Base-by-base conservation (phyloP, 371 early-diverging fungal genomes). In the Mortierella sp. region DNA sequence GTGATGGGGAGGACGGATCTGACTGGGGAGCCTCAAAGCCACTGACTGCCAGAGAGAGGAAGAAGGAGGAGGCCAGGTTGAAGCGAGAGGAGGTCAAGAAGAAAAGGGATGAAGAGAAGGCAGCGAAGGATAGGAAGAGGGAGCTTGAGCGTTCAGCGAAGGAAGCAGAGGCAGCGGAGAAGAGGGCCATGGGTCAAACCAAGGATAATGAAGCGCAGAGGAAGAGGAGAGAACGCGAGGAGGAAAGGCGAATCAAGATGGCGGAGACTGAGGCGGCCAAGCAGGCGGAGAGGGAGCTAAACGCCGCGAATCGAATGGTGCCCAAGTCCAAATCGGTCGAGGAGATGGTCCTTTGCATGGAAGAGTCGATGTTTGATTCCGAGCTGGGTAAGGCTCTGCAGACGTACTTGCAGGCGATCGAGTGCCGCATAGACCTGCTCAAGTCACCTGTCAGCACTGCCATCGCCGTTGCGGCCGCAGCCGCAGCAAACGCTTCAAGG, bases 311-410 rank as follows among this genome's bases (percentile, higher is more conserved):
- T 35, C 76, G 80, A 4, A 51, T 82, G 4, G 72, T 78, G 3
- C 72, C 60, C 11, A 86, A 82, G 54, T 51, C 77, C 0, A 78
- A 82, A 6, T 51, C 70, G 3, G 75, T 76, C 56, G 77, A 80
- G 63, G 87, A 86, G 63, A 79, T 86, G 77, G 70, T 86, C 32
- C 44, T 86, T 1, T 82, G 82, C 51, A 77, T 86, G 4, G 87
- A 86, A 18, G 71, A 82, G 14, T 72, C 79, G 18, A 75, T 86
- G 21, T 72, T 77, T 43, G 63, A 48, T 11, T 79, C 87, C 11
- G 18, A 48, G 7, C 70, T 86, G 49, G 87, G 87, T n/a, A 56
- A 65, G 24, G 60, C 74, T 1, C 18, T 82, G 21, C 70, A 80
- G 55, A 72, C 72, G 21, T 82, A 86, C 63, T 44, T 82, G 32